Percentiles rank a stretch among this genome's conserved stretches.
These are phyloP conservation scores for Fusarium verticillioides DNA, from an alignment of 2,329 filamentous ascomycete genomes.

Conservation along the genomic window DNA sequence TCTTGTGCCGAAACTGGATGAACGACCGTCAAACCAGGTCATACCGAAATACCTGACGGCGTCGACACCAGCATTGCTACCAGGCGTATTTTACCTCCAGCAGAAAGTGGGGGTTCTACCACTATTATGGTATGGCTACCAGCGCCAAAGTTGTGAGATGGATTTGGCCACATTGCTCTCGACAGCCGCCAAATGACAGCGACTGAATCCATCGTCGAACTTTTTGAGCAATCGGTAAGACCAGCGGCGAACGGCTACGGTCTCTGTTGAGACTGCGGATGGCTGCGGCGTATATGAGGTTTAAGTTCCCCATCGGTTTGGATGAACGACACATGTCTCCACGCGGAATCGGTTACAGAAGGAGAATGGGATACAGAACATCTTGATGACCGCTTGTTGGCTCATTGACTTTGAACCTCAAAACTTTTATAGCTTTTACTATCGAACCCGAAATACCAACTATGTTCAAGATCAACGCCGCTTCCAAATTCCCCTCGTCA, in stretches of 20 bases:
- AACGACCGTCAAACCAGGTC: too few relatives aligned
- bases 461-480: background rate
- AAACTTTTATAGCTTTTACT: background rate
- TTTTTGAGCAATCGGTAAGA: background rate
- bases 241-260: background rate
- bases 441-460: background rate
- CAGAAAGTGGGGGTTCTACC: background rate
- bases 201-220: background rate
- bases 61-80: background rate
- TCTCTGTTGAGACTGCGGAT: background rate
- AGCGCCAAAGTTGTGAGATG: background rate
- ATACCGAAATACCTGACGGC: background rate
- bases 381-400: background rate
- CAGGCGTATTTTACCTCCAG: background rate
- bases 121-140: accelerated
- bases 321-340: background rate
- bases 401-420: background rate
- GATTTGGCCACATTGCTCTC: too few relatives aligned
- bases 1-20: background rate
- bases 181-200: background rate
- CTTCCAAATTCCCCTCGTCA: background rate
- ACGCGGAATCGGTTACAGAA: background rate
- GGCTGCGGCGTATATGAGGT: background rate
- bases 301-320: background rate
- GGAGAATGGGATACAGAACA: background rate